Percentiles rank a stretch among this genome's conserved stretches.
Evolutionary conservation across 805 yeast genomes (phyloP).

Genomic region (Metschnikowia noctiluminum): DNA sequence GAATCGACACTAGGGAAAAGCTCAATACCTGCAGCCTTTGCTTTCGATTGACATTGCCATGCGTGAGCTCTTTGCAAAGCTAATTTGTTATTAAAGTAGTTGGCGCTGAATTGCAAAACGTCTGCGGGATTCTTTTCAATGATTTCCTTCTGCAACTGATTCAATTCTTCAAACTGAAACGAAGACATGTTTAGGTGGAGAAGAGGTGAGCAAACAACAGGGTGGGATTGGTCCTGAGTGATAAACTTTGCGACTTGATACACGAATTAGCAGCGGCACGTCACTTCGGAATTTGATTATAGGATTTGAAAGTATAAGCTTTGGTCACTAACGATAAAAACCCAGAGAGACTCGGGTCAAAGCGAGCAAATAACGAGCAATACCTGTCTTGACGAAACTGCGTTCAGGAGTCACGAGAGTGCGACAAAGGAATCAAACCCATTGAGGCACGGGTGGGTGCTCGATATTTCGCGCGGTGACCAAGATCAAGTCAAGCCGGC

Average conservation of each 20-base stretch:
- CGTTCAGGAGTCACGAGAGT: constrained; percentile 3
- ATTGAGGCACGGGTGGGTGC: constrained; percentile 7
- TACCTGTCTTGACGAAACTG: not conserved
- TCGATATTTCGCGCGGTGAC: too few relatives aligned
- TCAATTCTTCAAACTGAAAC: constrained; percentile 47
- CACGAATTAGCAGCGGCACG: not conserved
- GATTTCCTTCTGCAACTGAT: constrained; percentile 57
- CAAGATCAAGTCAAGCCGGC: too few relatives aligned
- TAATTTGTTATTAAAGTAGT: constrained; percentile 61
- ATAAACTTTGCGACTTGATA: too few relatives aligned
- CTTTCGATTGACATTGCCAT: constrained; percentile 49
- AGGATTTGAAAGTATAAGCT: not conserved
- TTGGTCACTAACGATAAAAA: not conserved
- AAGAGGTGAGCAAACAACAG: constrained; percentile 7
- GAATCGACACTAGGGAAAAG: constrained; percentile 41
- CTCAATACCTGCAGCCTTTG: constrained; percentile 48
- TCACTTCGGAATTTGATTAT: too few relatives aligned
- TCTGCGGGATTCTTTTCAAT: constrained; percentile 57
- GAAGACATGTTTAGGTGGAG: constrained; percentile 9
- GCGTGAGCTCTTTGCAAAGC: constrained; percentile 55
- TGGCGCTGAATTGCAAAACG: constrained; percentile 70
- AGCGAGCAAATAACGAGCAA: not conserved
- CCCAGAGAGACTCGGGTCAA: not conserved
- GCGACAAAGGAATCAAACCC: constrained; percentile 3
- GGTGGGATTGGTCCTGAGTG: too few relatives aligned